phyloP scores from a whole-genome alignment of 1,139 yeast genomes.

The Kazachstania sp. region DNA sequence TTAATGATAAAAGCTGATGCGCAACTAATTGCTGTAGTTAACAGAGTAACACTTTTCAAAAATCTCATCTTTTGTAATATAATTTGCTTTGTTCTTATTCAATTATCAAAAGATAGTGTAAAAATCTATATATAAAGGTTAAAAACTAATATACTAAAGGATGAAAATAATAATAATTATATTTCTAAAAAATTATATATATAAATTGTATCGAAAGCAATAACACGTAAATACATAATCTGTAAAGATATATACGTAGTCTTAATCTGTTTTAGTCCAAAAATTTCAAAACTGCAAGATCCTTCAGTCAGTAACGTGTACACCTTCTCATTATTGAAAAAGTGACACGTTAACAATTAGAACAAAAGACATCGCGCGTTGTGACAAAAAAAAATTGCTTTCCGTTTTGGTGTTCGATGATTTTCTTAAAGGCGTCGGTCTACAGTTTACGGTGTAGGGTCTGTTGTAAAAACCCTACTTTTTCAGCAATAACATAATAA shows the following conservation, averaged over 20 bases:
- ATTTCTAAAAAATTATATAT: not conserved
- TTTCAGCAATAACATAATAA: no score
- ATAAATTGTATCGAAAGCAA: not conserved
- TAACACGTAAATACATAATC: not conserved
- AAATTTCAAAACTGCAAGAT: no score
- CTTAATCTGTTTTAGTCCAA: not conserved
- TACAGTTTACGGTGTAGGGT: no score
- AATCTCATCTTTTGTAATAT: not conserved
- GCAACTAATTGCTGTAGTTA: not conserved
- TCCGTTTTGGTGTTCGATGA: no score
- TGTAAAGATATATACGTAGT: not conserved
- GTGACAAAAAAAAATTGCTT: no score
- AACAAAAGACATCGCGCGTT: not conserved
- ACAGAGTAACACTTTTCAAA: constrained; percentile 1
- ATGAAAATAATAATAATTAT: no score
- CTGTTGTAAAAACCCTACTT: no score
- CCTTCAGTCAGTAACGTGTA: not conserved
- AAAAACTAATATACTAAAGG: no score
- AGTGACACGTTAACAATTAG: constrained; percentile 7
- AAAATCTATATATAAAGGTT: no score
- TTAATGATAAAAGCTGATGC: constrained; percentile 2
- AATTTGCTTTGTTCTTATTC: not conserved
- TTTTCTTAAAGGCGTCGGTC: no score
- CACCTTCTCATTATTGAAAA: not conserved
- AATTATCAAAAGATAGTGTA: no score